Evolutionary conservation across 2,329 filamentous ascomycete genomes (phyloP).

Genomic region (Juglanconis oblonga): DNA sequence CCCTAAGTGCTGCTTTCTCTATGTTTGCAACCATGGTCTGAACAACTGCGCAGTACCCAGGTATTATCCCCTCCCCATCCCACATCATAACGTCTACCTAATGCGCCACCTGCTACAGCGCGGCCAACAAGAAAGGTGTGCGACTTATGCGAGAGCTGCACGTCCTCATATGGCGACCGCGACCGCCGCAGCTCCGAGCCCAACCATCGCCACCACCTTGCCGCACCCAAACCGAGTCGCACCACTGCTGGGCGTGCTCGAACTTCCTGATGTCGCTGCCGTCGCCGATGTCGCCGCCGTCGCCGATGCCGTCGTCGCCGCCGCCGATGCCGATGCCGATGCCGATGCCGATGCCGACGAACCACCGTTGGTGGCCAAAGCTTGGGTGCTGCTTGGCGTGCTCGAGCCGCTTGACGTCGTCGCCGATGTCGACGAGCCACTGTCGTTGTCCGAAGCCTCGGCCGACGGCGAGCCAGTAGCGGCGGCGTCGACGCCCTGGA

Average conservation of each 20-base stretch:
- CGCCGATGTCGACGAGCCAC: too few species aligned
- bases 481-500: not conserved
- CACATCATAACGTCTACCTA: too few species aligned
- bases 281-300: too few species aligned
- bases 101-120: too few species aligned
- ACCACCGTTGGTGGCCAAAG: not conserved
- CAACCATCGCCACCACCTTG: not conserved
- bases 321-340: not conserved
- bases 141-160: too few species aligned
- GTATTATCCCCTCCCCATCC: too few species aligned
- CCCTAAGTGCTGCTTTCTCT: too few species aligned
- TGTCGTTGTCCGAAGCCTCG: not conserved
- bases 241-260: not conserved
- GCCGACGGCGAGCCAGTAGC: not conserved
- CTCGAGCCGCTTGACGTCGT: not conserved
- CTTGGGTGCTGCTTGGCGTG: not conserved
- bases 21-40: too few species aligned
- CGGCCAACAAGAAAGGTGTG: too few species aligned
- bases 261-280: not conserved
- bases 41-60: too few species aligned
- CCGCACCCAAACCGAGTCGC: not conserved
- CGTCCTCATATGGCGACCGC: not conserved
- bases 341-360: not conserved
- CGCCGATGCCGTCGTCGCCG: too few species aligned
- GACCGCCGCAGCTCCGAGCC: not conserved